Percentiles rank a stretch among this genome's conserved stretches.
Conservation (phyloP, 2,329 filamentous ascomycete genomes). For the Neoascochyta sp. region DNA sequence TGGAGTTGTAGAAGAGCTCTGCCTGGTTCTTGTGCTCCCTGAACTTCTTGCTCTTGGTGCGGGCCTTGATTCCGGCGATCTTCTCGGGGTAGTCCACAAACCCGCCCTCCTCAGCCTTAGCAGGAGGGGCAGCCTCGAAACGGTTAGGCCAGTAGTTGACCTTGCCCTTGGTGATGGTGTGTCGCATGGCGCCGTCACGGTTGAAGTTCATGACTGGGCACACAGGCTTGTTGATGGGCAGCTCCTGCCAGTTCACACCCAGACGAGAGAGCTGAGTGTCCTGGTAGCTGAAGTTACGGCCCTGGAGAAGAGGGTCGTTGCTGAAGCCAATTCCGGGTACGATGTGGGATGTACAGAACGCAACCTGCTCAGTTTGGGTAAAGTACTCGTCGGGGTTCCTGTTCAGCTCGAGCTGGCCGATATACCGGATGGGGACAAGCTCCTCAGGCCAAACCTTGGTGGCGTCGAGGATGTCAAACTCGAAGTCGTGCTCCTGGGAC, state of each 20-base stretch:
- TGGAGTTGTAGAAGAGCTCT: constrained; percentile 78
- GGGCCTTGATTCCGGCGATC: constrained; percentile 65
- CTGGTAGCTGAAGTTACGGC: constrained; percentile 65
- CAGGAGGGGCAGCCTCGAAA: constrained; percentile 60
- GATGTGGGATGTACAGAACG: constrained; percentile 77
- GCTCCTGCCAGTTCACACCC: constrained; percentile 70
- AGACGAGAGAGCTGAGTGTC: constrained; percentile 68
- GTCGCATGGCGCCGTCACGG: constrained; percentile 68
- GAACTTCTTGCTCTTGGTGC: constrained; percentile 69
- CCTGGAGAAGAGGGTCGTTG: constrained; percentile 70
- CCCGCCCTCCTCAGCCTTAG: constrained; percentile 57
- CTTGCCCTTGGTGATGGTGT: constrained; percentile 68
- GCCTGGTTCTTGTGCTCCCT: constrained; percentile 73
- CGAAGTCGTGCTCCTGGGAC: constrained; percentile 68
- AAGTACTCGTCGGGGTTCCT: constrained; percentile 79
- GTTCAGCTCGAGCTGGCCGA: constrained; percentile 77
- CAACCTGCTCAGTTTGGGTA: constrained; percentile 75
- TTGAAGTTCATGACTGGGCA: constrained; percentile 74
- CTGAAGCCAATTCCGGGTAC: constrained; percentile 76
- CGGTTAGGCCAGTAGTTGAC: constrained; percentile 81
- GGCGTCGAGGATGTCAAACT: constrained; percentile 80
- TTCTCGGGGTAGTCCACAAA: constrained; percentile 67
- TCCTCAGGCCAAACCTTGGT: constrained; percentile 87
- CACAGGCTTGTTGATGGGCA: constrained; percentile 72
- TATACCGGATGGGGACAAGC: constrained; percentile 67